Evolutionary conservation across 345 rosid species (phyloP), one percentile per base, ranked within the genome.

Genomic region (Adansonia digitata): DNA sequence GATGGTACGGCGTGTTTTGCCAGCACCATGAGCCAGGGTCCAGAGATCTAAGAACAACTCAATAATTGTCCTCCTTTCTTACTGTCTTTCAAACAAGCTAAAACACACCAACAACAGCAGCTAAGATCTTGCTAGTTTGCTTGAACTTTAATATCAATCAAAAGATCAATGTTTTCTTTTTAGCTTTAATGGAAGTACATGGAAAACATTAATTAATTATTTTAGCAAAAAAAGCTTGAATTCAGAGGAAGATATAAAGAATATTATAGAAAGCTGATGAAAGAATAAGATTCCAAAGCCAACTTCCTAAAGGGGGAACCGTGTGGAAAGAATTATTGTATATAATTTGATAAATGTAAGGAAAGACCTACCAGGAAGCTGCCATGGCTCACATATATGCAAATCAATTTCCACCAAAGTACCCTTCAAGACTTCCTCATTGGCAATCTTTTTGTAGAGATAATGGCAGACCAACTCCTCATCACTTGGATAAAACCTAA

Each of bases 381-480:
- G 96, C 99, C 99, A 95, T 77, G 99, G 99, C 84, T 95, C 99
- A 78, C 99, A 95, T 10, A 85, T 86, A 84, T 95, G 99, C 84
- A 95, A 81, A 84, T 95, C 98, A 71, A 95, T 85, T 77, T 95
- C 98, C 42, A 95, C 87, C 82, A 95, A 82, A 77, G 95, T 86
- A 31, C 91, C 92, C 81, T 90, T 90, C 74, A 89, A 75, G 52
- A 78, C 80, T 10, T 89, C 85, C 40, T 84, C 89, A 81, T 93
- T 90, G 6, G 90, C 80, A 78, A 91, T 82, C 88, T 91, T 95
- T 65, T 93, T 91, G 88, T 80, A 82, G 74, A 95, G 98, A 81
- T 95, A 95, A 81, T 95, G 96, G 75, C 99, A 95, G 24, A 95
- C 97, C 77, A 95, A 77, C 82, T 95, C 99, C 76, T 95, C 99